Conservation (phyloP, 768 basidiomycete genomes). For the Baorangia bicolor region DNA sequence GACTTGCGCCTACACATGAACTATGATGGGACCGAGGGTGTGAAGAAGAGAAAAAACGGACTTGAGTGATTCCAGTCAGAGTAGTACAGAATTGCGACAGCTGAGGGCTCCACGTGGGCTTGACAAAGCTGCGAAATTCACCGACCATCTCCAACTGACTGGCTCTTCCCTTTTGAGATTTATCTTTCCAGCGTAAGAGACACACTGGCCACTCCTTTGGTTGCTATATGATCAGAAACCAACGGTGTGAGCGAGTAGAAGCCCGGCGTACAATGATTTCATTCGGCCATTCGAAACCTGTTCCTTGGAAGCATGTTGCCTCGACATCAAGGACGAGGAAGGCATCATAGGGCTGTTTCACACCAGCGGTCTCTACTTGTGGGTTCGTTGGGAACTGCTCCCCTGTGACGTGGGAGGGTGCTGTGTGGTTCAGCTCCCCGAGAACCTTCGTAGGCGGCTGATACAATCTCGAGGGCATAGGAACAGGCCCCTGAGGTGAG, state of each 20-base stretch:
- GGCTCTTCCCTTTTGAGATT: slow-evolving; percentile 46
- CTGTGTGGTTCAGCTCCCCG: slow-evolving; percentile 2
- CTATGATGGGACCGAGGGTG: slow-evolving; percentile 4
- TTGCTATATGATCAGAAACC: slow-evolving; percentile 6
- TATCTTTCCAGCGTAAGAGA: slow-evolving; percentile 79
- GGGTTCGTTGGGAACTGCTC: not conserved
- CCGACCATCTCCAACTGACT: slow-evolving; percentile 65
- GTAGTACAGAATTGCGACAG: slow-evolving; percentile 82
- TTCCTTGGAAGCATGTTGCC: slow-evolving; percentile 71
- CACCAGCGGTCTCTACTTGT: slow-evolving; percentile 15
- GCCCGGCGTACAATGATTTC: slow-evolving; percentile 80
- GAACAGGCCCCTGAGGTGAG: not conserved
- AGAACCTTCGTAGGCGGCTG: slow-evolving; percentile 5
- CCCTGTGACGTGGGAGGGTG: not conserved
- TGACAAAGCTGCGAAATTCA: slow-evolving; percentile 87
- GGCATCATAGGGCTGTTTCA: slow-evolving; percentile 60
- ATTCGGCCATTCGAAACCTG: slow-evolving; percentile 80
- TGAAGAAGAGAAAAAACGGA: slow-evolving; percentile 38
- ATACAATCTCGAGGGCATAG: slow-evolving; percentile 23
- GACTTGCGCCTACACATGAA: slow-evolving; percentile 65
- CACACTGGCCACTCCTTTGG: slow-evolving; percentile 90
- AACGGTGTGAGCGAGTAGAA: slow-evolving; percentile 17
- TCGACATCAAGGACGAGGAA: slow-evolving; percentile 91
- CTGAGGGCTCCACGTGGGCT: slow-evolving; percentile 80
- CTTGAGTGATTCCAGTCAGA: slow-evolving; percentile 93